Evolutionary conservation across 1,139 yeast species (phyloP).

Genomic region (Geotrichum histeridarum): DNA sequence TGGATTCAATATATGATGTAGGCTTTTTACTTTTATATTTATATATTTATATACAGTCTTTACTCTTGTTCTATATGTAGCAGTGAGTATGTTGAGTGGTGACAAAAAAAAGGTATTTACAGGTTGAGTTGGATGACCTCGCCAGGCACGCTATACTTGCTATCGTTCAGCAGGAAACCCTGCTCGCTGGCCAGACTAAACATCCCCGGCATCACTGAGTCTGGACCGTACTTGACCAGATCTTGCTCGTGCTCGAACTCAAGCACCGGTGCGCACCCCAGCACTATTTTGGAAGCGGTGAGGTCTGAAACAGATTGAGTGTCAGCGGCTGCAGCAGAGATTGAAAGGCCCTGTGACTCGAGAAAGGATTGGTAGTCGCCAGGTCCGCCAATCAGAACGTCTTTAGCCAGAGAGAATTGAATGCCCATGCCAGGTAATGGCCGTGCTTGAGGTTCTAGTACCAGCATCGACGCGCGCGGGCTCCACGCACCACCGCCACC

Average conservation of each 20-base stretch:
- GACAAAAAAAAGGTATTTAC: too few relatives aligned
- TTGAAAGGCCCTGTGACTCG: not conserved
- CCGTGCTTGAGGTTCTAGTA: constrained; percentile 52
- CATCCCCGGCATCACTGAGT: constrained; percentile 22
- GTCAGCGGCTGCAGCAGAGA: not conserved
- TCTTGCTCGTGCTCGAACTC: constrained; percentile 22
- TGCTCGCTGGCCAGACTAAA: constrained; percentile 36
- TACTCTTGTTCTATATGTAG: not conserved
- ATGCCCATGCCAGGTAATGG: constrained; percentile 45
- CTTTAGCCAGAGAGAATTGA: constrained; percentile 41
- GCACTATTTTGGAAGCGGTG: constrained; percentile 12
- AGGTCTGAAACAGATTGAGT: not conserved
- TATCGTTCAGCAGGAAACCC: constrained; percentile 33
- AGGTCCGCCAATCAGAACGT: not conserved
- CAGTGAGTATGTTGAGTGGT: not conserved
- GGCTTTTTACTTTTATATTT: not conserved
- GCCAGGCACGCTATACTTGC: constrained; percentile 33
- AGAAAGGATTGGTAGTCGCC: constrained; percentile 4
- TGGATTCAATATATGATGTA: too few relatives aligned
- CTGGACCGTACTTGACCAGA: constrained; percentile 17
- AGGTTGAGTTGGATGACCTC: constrained; percentile 25
- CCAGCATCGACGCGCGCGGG: constrained; percentile 54
- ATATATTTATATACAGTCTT: not conserved
- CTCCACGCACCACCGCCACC: constrained; percentile 66
- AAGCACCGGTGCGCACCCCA: constrained; percentile 28